Conservation (phyloP, 805 yeast genomes). For the Lachancea sp. region DNA sequence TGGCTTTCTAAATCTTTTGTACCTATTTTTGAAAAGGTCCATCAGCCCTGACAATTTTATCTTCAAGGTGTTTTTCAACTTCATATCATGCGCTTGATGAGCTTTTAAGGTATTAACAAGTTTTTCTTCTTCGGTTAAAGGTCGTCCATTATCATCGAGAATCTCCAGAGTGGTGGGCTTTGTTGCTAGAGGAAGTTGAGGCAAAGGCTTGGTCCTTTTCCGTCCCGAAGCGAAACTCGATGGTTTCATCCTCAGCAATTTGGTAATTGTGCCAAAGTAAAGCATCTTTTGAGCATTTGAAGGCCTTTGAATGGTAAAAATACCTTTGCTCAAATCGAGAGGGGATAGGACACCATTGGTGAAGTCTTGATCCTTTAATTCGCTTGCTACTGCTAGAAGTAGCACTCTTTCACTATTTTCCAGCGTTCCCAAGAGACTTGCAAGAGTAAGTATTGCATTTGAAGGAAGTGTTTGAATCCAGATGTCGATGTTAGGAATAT, state of each 20-base stretch:
- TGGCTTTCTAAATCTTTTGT: constrained; percentile 87
- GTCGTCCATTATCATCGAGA: constrained; percentile 25
- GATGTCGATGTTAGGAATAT: constrained; percentile 73
- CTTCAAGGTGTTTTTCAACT: constrained; percentile 76
- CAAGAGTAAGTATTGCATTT: constrained; percentile 64
- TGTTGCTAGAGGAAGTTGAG: constrained; percentile 34
- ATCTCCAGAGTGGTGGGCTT: constrained; percentile 15
- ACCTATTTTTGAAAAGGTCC: constrained; percentile 83
- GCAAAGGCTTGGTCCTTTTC: constrained; percentile 39
- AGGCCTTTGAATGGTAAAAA: constrained; percentile 48
- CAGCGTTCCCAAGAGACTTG: constrained; percentile 61
- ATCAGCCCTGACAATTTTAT: constrained; percentile 79
- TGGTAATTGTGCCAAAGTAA: constrained; percentile 52
- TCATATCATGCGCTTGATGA: constrained; percentile 59
- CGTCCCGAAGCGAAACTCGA: constrained; percentile 58
- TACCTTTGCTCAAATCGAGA: constrained; percentile 33
- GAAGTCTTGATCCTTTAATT: constrained; percentile 41
- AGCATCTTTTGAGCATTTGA: constrained; percentile 39
- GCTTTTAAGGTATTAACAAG: constrained; percentile 41
- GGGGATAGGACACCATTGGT: constrained; percentile 26
- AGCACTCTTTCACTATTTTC: constrained; percentile 67
- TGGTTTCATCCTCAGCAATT: constrained; percentile 62
- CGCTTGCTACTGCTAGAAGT: constrained; percentile 65
- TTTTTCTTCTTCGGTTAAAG: constrained; percentile 30
- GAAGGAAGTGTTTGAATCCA: constrained; percentile 66